phyloP scores from a whole-genome alignment of 352 stramenopile genomes.

The Chrysophaeum taylorii region DNA sequence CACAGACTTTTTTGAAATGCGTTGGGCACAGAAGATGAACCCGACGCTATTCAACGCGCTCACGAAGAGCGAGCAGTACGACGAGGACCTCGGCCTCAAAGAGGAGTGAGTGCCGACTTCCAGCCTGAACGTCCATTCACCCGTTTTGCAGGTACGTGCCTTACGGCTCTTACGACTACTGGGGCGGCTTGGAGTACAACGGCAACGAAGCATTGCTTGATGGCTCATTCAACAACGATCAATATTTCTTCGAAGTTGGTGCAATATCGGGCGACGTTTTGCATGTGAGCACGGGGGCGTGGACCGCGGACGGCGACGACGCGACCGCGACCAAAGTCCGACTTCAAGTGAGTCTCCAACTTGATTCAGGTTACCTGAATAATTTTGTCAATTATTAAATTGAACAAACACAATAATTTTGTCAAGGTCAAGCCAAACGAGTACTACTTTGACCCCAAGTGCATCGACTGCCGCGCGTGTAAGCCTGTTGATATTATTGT shows the following conservation, averaged over 20 bases:
- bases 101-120: too few species aligned
- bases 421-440: neutral
- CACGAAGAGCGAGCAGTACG: neutral
- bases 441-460: slow-evolving; percentile 13
- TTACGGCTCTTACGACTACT: neutral
- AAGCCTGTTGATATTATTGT: too few species aligned
- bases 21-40: slow-evolving; percentile 2
- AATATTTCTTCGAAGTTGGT: neutral
- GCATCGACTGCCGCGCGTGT: slow-evolving; percentile 19
- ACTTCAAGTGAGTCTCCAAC: too few species aligned
- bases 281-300: too few species aligned
- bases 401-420: too few species aligned
- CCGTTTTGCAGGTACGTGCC: neutral
- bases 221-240: neutral
- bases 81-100: neutral
- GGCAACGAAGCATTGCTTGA: neutral
- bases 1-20: neutral
- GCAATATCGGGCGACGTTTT: neutral
- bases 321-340: too few species aligned
- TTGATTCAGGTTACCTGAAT: too few species aligned
- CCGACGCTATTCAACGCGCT: neutral
- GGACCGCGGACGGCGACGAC: too few species aligned
- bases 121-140: too few species aligned
- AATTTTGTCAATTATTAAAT: too few species aligned
- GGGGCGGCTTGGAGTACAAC: slow-evolving; percentile 11